phyloP scores from a whole-genome alignment of 495 filamentous ascomycete genomes.

The Trichoderma parareesei region DNA sequence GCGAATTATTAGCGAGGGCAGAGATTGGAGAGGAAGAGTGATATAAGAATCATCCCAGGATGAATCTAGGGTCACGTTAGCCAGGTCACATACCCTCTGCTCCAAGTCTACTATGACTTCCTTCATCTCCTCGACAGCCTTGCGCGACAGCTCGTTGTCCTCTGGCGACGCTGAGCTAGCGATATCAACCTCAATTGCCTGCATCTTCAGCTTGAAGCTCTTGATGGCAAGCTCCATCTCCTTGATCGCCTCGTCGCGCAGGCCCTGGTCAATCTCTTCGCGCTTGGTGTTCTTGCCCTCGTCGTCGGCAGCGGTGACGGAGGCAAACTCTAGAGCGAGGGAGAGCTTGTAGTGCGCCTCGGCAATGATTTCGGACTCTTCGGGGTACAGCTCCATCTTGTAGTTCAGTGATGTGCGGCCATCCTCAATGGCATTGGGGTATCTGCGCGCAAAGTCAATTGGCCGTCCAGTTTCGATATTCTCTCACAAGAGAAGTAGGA shows the following conservation, averaged over 20 bases:
- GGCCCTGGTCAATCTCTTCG: constrained; percentile 47
- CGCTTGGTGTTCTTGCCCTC: constrained; percentile 23
- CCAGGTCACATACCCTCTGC: constrained; percentile 49
- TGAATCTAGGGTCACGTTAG: no score
- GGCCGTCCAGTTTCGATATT: no score
- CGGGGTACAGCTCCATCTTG: constrained; percentile 65
- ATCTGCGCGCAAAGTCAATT: constrained; percentile 35
- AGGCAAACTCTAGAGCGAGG: constrained; percentile 87
- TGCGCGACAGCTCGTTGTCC: constrained; percentile 51
- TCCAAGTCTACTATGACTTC: constrained; percentile 86
- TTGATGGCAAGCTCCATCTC: constrained; percentile 79
- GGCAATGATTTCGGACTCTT: constrained; percentile 73
- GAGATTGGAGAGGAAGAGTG: not conserved
- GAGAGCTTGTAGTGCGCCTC: constrained; percentile 96
- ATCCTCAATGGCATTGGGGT: constrained; percentile 72
- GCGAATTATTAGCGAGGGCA: constrained; percentile 11
- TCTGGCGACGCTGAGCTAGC: constrained; percentile 41
- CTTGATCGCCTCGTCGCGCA: constrained; percentile 65
- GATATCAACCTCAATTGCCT: constrained; percentile 61
- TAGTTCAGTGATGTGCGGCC: constrained; percentile 64
- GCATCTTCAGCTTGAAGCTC: constrained; percentile 66
- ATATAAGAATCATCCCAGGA: not conserved
- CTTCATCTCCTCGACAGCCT: constrained; percentile 71
- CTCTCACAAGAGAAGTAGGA: no score
- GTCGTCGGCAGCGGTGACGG: constrained; percentile 53